Base-by-base conservation (phyloP, 495 filamentous ascomycete genomes). In the Penicillium mononematosum region DNA sequence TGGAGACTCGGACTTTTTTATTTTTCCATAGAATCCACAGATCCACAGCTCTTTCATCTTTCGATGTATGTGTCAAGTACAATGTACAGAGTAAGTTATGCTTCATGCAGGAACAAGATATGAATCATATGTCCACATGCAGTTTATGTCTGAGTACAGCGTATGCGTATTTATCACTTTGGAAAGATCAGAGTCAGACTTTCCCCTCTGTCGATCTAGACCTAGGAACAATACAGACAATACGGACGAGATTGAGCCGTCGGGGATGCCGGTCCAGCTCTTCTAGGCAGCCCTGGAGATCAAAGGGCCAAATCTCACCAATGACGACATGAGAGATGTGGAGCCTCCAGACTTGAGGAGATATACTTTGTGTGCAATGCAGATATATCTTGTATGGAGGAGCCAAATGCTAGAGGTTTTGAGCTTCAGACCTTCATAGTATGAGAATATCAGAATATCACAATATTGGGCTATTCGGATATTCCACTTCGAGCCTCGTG, bases 1-100 rank as follows among this genome's bases (percentile, higher is more conserved):
- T 65, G 58, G 58, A 41, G 62, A 56, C 56, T 60, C 53, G 58
- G 56, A 52, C 55, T 64, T 64, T 58, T 49, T 36, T 27, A 51
- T 53, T 60, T 52, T 45, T 14, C 31, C 10, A 12, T 12, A 4
- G 31, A 39, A 43, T 58, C 55, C 45, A 52, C 46, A 62, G 48
- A 52, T 56, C 45, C 45, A 45, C 31, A 55, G 24, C 19, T 31
- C 29, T 48, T 59, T 42, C 50, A 39, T 16, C 20, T 45, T 50
- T 27, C 20, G 9, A 10, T 44, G 41, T 17, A 27, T 22, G 43
- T 16, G 27, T 12, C 0, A 10, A 29, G 7, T 46, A 29, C 6
- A 19, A 24, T 24, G 11, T 24, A 8, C 24, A 5, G 14, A 1
- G 7, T 47, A 19, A 5, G 45, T 17, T 31, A 27, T 48, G 11